These are phyloP conservation scores for Penicillium psychrosexuale DNA, from an alignment of 2,329 filamentous ascomycete genomes.

Conservation along the genomic window DNA sequence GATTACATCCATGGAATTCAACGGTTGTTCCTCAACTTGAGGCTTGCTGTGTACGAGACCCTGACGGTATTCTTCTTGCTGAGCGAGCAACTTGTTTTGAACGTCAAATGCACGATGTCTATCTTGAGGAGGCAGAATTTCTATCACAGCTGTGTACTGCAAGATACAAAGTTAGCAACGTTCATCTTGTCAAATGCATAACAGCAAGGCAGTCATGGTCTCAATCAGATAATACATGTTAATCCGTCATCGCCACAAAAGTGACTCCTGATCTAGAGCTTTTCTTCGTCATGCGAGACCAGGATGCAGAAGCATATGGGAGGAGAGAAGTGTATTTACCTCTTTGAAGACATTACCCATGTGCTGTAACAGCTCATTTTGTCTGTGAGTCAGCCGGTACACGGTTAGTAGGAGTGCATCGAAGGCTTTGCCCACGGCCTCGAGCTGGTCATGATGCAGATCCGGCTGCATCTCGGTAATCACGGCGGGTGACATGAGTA, in stretches of 20 bases:
- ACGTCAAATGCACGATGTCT: slow-evolving; percentile 29
- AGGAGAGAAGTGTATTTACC: slow-evolving; percentile 31
- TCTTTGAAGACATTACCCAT: slow-evolving; percentile 41
- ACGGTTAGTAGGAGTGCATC: slow-evolving; percentile 43
- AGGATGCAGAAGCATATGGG: slow-evolving; percentile 1
- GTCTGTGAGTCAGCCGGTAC: slow-evolving; percentile 39
- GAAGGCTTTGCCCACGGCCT: slow-evolving; percentile 40
- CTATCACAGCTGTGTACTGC: slow-evolving; percentile 21
- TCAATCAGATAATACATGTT: slow-evolving; percentile 54
- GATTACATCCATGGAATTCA: slow-evolving; percentile 59
- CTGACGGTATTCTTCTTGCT: slow-evolving; percentile 30
- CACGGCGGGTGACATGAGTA: slow-evolving; percentile 31
- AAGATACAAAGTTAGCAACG: slow-evolving; percentile 28
- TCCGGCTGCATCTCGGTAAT: slow-evolving; percentile 32
- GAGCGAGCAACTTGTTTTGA: slow-evolving; percentile 33
- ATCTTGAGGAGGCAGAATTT: slow-evolving; percentile 22
- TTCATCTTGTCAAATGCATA: slow-evolving; percentile 13
- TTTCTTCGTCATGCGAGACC: slow-evolving; percentile 50
- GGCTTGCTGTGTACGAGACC: slow-evolving; percentile 35
- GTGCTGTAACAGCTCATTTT: slow-evolving; percentile 38
- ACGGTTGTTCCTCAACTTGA: slow-evolving; percentile 54
- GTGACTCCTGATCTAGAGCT: slow-evolving; percentile 84
- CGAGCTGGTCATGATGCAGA: slow-evolving; percentile 30
- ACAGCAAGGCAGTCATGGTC: slow-evolving; percentile 29
- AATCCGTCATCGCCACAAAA: slow-evolving; percentile 61